Base-by-base conservation (phyloP, 306 rosid species). In the Dryas alaskensis region DNA sequence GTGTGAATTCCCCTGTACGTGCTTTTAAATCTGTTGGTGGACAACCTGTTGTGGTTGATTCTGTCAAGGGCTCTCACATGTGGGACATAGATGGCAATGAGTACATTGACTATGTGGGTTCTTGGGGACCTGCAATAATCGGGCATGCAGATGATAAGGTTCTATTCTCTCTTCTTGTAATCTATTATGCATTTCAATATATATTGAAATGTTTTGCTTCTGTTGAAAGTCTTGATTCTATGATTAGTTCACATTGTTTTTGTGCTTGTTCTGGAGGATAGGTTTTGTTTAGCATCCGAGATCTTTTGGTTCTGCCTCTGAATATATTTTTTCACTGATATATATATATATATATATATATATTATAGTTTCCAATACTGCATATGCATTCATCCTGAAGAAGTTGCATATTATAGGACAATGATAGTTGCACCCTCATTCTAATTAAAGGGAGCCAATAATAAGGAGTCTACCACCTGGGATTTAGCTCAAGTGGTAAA, bases 121-220 rank as follows among this genome's bases (percentile, higher is more conserved):
- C 99, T 70, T 94, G 99, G 99, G 99, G 99, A 22, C 99, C 99
- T 47, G 99, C 98, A 6, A 92, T 95, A 37, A 92, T 95, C n/a
- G 99, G 99, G 42, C 99, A 95, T 40, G 97, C 99, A 0, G 95
- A 94, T 79, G 95, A 89, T 77, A 79, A 88, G 96, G 98, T 93
- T 74, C 31, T 53, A 48, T 55, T 81, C 47, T 73, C 8, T 73
- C 3, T 60, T 19, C 47, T 47, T 50, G 14, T 27, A 14, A 27
- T 66, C 19, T 51, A 58, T 11, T 31, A 55, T 44, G 48, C 37
- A 10, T 67, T 51, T 70, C 39, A 49, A 60, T 48, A 8, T 47
- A 4, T 42, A 17, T 77, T 17, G 17, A 47, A 10, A 10, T 39
- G 51, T 49, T 9, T 9, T n/a, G 37, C 52, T 7, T 46, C 22